A percentile compares a stretch with the other conserved stretches of the same genome.
Evolutionary conservation across 73 alveolate genomes (phyloP).

Genomic region (Paraurostyla sp.): DNA sequence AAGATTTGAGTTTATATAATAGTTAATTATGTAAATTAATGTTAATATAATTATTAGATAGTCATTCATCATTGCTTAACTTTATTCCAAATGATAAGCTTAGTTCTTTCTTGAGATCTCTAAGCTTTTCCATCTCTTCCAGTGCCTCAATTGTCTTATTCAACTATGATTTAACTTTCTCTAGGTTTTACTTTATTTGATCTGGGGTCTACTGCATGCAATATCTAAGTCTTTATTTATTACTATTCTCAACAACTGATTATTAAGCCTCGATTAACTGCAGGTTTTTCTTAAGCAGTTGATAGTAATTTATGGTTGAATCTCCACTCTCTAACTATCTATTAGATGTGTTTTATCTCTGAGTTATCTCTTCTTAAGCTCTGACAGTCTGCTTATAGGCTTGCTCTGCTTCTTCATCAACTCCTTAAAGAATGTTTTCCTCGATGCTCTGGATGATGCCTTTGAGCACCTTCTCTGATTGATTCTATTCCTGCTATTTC

Average conservation of each 20-base stretch:
- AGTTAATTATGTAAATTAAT: not conserved
- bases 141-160: not conserved
- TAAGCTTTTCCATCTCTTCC: not conserved
- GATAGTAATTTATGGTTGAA: not conserved
- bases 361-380: too few relatives aligned
- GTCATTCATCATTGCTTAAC: not conserved
- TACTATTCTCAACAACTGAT: not conserved
- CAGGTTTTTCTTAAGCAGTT: not conserved
- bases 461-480: too few relatives aligned
- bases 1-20: not conserved
- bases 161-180: not conserved
- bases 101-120: not conserved
- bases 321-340: too few relatives aligned
- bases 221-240: not conserved
- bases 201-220: constrained; percentile 11
- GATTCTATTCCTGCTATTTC: not conserved
- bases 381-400: too few relatives aligned
- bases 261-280: not conserved
- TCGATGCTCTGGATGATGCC: too few relatives aligned
- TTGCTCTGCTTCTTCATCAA: too few relatives aligned
- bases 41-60: not conserved
- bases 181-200: not conserved
- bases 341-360: too few relatives aligned
- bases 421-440: too few relatives aligned
- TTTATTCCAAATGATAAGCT: not conserved